Conservation (phyloP, 352 stramenopile species). For the Phytophthora tubulina region DNA sequence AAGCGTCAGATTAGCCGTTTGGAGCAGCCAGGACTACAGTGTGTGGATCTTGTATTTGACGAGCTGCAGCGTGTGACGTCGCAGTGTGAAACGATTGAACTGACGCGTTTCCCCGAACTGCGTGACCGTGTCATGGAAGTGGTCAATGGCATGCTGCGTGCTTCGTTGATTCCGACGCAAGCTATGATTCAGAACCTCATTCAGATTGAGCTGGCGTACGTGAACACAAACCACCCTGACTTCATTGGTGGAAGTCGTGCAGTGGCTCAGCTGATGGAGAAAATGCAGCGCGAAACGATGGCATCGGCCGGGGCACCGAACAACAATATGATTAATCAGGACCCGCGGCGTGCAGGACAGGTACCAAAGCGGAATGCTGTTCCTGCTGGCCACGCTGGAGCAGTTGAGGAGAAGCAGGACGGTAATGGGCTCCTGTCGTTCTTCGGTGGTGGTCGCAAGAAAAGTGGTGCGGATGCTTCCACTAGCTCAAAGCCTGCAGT, state of each 20-base stretch:
- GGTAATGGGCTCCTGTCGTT: constrained; percentile 76
- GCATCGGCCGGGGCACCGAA: constrained; percentile 41
- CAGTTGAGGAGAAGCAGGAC: constrained; percentile 67
- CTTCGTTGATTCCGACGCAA: constrained; percentile 82
- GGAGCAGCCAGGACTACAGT: constrained; percentile 96
- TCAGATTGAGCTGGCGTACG: constrained; percentile 98
- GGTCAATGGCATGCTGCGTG: constrained; percentile 90
- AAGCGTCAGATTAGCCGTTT: constrained; percentile 97
- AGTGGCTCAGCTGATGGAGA: constrained; percentile 96
- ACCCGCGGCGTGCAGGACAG: constrained; percentile 57
- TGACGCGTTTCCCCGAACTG: constrained; percentile 96
- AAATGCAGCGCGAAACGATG: constrained; percentile 90
- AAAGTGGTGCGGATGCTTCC: constrained; percentile 41
- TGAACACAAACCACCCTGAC: constrained; percentile 99
- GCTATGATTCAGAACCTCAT: constrained; percentile 99
- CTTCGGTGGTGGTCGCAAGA: constrained; percentile 78
- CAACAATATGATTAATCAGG: constrained; percentile 58
- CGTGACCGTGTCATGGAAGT: constrained; percentile 97
- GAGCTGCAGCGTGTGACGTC: constrained; percentile 97
- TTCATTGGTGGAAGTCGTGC: constrained; percentile 98
- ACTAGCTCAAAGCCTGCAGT: constrained; percentile 64
- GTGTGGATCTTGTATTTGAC: constrained; percentile 99
- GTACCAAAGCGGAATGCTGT: constrained; percentile 35
- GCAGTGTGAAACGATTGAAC: constrained; percentile 96
- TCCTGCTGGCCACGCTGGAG: constrained; percentile 25